Conservation (phyloP, 306 rosid genomes). For the Hylodesmum podocarpum region DNA sequence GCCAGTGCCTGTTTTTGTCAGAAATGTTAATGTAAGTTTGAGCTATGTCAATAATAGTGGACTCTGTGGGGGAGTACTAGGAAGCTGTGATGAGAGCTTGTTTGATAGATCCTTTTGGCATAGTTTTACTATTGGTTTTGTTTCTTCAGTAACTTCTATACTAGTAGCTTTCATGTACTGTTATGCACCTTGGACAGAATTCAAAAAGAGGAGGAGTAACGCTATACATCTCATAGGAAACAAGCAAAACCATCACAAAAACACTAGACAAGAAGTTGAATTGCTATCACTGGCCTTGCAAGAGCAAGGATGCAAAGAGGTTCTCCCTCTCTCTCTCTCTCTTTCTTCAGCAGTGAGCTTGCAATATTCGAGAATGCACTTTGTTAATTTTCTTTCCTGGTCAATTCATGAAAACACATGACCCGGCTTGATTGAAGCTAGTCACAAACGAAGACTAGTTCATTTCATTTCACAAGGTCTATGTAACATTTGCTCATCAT, state of each 20-base stretch:
- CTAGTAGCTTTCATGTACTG: neutral
- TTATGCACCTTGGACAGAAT: neutral
- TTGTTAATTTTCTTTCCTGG: neutral
- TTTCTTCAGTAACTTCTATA: conserved; percentile 11
- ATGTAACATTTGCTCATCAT: too few species aligned
- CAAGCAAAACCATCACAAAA: conserved; percentile 3
- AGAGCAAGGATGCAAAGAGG: conserved; percentile 29
- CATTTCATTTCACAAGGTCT: too few species aligned
- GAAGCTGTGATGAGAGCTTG: conserved; percentile 8
- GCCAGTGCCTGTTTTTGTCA: conserved; percentile 25
- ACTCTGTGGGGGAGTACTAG: conserved; percentile 36
- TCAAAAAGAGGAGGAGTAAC: conserved; percentile 6
- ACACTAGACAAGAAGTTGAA: neutral
- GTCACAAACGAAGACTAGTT: too few species aligned
- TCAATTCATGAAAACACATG: neutral
- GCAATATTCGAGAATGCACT: too few species aligned
- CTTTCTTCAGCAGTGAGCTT: too few species aligned
- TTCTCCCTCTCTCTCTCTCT: conserved; percentile 18
- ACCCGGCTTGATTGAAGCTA: neutral
- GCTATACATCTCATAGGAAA: neutral
- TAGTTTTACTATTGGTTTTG: conserved; percentile 34
- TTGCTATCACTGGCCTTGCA: neutral
- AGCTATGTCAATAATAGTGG: conserved; percentile 32
- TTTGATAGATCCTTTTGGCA: conserved; percentile 15
- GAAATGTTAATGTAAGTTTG: neutral